A percentile compares a stretch with the other conserved stretches of the same genome.
Evolutionary conservation across 1,284 basidiomycete genomes (phyloP).

Genomic region (Ceratobasidium sp.): DNA sequence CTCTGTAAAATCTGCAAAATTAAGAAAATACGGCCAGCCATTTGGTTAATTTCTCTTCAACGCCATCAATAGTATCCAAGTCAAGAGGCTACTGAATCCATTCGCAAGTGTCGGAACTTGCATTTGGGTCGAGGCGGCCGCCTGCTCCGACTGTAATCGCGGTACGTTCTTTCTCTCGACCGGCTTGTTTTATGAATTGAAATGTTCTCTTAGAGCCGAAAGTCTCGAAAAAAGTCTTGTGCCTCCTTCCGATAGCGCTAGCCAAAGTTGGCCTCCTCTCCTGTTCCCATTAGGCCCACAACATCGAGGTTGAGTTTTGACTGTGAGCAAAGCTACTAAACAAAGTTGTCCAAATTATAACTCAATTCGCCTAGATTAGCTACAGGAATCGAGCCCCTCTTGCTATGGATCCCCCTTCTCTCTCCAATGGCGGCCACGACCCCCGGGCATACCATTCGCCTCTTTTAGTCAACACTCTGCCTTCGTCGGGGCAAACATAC

Average conservation of each 20-base stretch:
- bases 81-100: not conserved
- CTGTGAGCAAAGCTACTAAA: not conserved
- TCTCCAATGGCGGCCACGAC: slow-evolving; percentile 18
- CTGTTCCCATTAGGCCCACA: not conserved
- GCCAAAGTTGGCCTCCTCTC: slow-evolving; percentile 4
- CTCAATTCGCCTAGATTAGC: not conserved
- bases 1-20: slow-evolving; percentile 8
- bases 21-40: not conserved
- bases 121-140: not conserved
- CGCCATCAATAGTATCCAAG: not conserved
- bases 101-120: not conserved
- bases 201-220: not conserved
- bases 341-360: not conserved
- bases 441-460: slow-evolving; percentile 4
- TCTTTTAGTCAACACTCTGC: slow-evolving; percentile 7
- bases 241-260: not conserved
- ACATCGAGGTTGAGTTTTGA: not conserved
- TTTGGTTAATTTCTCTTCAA: not conserved
- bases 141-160: not conserved
- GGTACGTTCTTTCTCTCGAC: not conserved
- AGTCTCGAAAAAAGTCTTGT: not conserved
- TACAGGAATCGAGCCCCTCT: not conserved
- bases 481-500: not conserved
- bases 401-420: slow-evolving; percentile 2
- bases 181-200: not conserved